Conservation (phyloP, 2,329 filamentous ascomycete species). For the Fusarium sp. region DNA sequence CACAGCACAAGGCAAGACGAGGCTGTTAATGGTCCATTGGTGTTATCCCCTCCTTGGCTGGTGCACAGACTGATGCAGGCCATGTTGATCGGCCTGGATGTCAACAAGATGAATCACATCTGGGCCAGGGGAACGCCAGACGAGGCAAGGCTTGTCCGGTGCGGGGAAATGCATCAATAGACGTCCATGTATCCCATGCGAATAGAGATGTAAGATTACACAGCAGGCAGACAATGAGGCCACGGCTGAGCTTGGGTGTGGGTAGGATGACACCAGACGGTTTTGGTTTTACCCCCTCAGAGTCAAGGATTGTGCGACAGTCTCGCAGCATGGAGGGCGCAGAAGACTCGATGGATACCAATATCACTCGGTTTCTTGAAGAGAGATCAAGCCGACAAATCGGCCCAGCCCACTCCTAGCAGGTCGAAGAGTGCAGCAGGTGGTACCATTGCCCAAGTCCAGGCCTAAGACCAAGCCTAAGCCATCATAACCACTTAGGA, state of each 20-base stretch:
- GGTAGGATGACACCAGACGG: constrained; percentile 29
- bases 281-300: constrained; percentile 8
- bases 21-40: constrained; percentile 36
- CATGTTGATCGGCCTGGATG: constrained; percentile 37
- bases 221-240: constrained; percentile 34
- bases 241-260: constrained; percentile 36
- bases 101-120: constrained; percentile 22
- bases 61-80: constrained; percentile 21
- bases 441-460: neutral
- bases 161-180: constrained; percentile 39
- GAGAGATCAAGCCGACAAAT: constrained; percentile 19
- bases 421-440: constrained; percentile 3
- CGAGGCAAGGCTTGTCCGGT: constrained; percentile 29
- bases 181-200: constrained; percentile 28
- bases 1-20: constrained; percentile 27
- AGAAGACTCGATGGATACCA: constrained; percentile 7
- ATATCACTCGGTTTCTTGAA: constrained; percentile 17
- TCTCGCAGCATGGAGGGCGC: constrained; percentile 16
- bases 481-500: constrained; percentile 5
- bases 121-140: constrained; percentile 24
- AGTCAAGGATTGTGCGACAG: constrained; percentile 27
- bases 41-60: constrained; percentile 22
- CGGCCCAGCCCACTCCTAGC: constrained; percentile 15
- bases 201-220: constrained; percentile 40
- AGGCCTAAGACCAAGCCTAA: constrained; percentile 6